These are phyloP conservation scores for Pogostemon cablin DNA, from an alignment of 257 asterid genomes.

Conservation along the genomic window DNA sequence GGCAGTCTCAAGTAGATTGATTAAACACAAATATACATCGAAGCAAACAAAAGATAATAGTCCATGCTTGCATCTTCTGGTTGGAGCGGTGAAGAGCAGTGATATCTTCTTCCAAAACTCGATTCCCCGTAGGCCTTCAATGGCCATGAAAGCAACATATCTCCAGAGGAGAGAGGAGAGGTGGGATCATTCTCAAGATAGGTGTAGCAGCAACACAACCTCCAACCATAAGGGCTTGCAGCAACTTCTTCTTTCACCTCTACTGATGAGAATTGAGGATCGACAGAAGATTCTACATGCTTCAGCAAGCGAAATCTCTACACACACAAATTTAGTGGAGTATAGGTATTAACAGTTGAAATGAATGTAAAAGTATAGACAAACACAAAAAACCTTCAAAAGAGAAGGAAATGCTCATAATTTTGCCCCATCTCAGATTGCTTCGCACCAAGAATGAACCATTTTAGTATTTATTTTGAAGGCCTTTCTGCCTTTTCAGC, in stretches of 20 bases:
- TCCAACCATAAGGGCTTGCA: conserved; percentile 82
- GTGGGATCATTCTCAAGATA: conserved; percentile 82
- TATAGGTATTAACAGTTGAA: too few relatives aligned
- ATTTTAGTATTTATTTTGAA: conserved; percentile 65
- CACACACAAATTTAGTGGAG: too few relatives aligned
- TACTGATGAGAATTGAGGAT: conserved; percentile 33
- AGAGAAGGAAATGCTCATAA: conserved; percentile 76
- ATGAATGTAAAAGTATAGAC: too few relatives aligned
- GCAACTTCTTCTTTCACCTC: conserved; percentile 90
- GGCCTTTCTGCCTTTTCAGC: conserved; percentile 46
- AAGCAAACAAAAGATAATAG: too few relatives aligned
- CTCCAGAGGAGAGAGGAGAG: conserved; percentile 93
- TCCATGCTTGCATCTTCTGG: conserved; percentile 74
- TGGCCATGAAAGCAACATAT: conserved; percentile 91
- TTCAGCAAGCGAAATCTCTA: too few relatives aligned
- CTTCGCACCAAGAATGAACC: conserved; percentile 85
- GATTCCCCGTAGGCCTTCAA: conserved; percentile 84
- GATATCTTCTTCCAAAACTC: conserved; percentile 89
- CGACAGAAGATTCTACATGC: too few relatives aligned
- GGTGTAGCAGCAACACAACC: conserved; percentile 92
- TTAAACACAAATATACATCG: too few relatives aligned
- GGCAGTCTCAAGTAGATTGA: conserved; percentile 56
- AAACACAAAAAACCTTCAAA: conserved; percentile 64
- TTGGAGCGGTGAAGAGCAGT: conserved; percentile 75
- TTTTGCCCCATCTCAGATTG: conserved; percentile 56